These are phyloP conservation scores for Fusarium sterilihyphosum DNA, from an alignment of 2,329 filamentous ascomycete genomes.

Conservation along the genomic window DNA sequence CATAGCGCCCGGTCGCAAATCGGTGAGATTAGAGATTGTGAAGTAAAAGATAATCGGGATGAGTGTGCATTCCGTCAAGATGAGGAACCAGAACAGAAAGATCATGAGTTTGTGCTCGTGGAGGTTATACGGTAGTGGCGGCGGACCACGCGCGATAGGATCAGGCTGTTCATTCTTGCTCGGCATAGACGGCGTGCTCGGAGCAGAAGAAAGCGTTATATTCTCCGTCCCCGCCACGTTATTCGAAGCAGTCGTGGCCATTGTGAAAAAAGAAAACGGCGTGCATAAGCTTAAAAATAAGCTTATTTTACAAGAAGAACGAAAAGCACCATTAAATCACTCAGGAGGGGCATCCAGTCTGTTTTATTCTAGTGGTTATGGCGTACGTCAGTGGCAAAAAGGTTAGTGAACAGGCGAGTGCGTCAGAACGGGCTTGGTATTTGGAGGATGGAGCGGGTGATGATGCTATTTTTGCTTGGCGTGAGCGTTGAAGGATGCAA, in stretches of 20 bases:
- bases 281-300: slow-evolving; percentile 31
- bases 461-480: slow-evolving; percentile 28
- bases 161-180: not conserved
- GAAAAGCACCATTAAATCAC: not conserved
- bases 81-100: slow-evolving; percentile 36
- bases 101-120: slow-evolving; percentile 40
- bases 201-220: not conserved
- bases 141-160: not conserved
- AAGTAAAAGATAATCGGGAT: slow-evolving; percentile 60
- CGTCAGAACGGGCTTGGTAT: not conserved
- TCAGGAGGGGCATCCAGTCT: not conserved
- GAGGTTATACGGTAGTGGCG: slow-evolving; percentile 36
- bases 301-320: slow-evolving; percentile 6
- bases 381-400: slow-evolving; percentile 25
- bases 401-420: not conserved
- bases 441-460: not conserved
- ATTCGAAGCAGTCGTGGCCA: not conserved
- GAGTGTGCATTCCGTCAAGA: slow-evolving; percentile 37
- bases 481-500: not conserved
- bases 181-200: slow-evolving; percentile 3
- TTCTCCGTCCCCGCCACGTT: not conserved
- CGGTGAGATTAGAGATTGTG: slow-evolving; percentile 48
- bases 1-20: slow-evolving; percentile 39
- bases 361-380: not conserved
- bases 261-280: not conserved